These are phyloP conservation scores for Sanghuangporus baumii DNA, from an alignment of 1,284 basidiomycete species.

Conservation along the genomic window DNA sequence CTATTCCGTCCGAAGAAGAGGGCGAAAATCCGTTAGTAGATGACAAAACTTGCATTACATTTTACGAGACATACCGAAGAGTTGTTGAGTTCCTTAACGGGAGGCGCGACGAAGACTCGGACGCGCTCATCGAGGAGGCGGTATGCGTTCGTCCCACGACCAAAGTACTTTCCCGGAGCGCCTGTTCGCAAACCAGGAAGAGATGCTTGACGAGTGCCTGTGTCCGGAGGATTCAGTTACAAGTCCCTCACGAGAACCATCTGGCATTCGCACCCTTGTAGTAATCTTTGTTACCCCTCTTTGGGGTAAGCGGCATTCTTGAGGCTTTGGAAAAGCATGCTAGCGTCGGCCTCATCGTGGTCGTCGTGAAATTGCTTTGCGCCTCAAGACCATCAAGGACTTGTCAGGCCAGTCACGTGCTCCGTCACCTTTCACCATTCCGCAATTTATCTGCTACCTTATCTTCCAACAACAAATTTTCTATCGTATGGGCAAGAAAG, in stretches of 20 bases:
- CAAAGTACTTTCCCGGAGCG: constrained; percentile 78
- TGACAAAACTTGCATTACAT: neutral
- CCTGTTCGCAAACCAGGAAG: constrained; percentile 82
- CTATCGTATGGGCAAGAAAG: constrained; percentile 38
- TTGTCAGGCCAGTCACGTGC: constrained; percentile 1
- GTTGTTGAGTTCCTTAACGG: constrained; percentile 55
- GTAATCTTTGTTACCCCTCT: constrained; percentile 87
- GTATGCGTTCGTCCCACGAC: constrained; percentile 73
- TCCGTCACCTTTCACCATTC: neutral
- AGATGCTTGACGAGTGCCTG: constrained; percentile 77
- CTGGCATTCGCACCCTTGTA: constrained; percentile 69
- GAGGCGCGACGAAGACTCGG: constrained; percentile 77
- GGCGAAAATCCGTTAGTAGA: neutral
- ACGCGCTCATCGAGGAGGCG: constrained; percentile 77
- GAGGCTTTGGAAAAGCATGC: constrained; percentile 73
- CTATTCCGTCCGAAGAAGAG: constrained; percentile 23
- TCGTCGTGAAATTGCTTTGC: neutral
- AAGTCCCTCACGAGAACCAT: neutral
- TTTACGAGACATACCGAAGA: constrained; percentile 50
- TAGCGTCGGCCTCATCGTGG: constrained; percentile 60
- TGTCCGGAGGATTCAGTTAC: neutral
- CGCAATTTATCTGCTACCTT: neutral
- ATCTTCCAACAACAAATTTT: neutral
- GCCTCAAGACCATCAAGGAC: neutral
- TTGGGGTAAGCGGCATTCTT: constrained; percentile 72